Conservation (phyloP, 2,329 filamentous ascomycete genomes). For the Colletotrichum chrysophilum region DNA sequence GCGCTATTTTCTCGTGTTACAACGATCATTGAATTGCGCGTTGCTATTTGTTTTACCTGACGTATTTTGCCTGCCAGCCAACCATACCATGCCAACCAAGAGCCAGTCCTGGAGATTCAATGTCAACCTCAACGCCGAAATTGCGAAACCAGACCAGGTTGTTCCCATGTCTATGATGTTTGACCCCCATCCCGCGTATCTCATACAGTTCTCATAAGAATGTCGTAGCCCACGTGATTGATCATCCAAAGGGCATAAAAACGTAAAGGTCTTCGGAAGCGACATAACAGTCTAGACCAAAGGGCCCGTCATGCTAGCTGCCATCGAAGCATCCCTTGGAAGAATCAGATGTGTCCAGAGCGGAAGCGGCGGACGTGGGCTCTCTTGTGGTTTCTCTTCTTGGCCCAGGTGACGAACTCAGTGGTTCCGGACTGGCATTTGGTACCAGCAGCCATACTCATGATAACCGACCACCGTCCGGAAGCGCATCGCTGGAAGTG, state of each 20-base stretch:
- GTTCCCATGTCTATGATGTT: slow-evolving; percentile 8
- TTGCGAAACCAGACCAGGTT: not conserved
- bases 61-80: not conserved
- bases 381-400: slow-evolving; percentile 21
- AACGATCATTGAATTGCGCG: slow-evolving; percentile 4
- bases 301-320: not conserved
- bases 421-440: slow-evolving; percentile 44
- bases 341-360: slow-evolving; percentile 4
- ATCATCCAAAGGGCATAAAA: slow-evolving; percentile 2
- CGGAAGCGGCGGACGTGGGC: slow-evolving; percentile 12
- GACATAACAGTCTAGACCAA: too few species aligned
- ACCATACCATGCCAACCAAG: slow-evolving; percentile 1
- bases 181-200: not conserved
- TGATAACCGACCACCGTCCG: slow-evolving; percentile 56
- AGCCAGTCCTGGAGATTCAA: slow-evolving; percentile 15
- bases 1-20: not conserved
- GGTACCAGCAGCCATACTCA: slow-evolving; percentile 59
- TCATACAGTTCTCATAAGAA: slow-evolving; percentile 19
- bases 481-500: slow-evolving; percentile 69
- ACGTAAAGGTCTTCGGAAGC: not conserved
- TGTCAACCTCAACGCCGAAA: slow-evolving; percentile 15
- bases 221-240: not conserved
- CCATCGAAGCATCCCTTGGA: not conserved
- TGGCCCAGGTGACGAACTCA: slow-evolving; percentile 28
- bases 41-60: slow-evolving; percentile 1